Evolutionary conservation across 768 basidiomycete genomes (phyloP).

Genomic region (Mycena rebaudengoi): DNA sequence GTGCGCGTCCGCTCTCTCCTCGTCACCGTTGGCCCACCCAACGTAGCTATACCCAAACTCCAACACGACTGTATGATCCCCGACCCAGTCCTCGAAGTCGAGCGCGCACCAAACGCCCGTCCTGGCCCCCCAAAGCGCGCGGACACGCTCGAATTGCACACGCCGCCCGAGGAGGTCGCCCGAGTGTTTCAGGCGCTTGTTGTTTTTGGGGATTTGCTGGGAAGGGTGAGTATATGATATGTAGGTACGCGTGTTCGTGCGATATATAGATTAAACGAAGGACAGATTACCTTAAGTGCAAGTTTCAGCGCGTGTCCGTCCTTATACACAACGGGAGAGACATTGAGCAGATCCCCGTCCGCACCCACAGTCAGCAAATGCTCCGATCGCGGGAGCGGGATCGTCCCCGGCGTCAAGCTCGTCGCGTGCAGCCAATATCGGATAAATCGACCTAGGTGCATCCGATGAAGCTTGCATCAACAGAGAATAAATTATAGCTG

Average conservation of each 20-base stretch:
- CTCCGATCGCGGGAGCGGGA: constrained; percentile 81
- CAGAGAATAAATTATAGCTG: too few species aligned
- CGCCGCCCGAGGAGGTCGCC: constrained; percentile 68
- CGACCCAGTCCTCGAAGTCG: constrained; percentile 88
- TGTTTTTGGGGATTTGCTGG: constrained; percentile 81
- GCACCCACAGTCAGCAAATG: constrained; percentile 75
- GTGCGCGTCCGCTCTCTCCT: constrained; percentile 61
- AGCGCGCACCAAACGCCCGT: constrained; percentile 78
- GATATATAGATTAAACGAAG: neutral
- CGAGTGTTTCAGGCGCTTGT: constrained; percentile 76
- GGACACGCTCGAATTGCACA: constrained; percentile 71
- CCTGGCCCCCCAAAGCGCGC: constrained; percentile 67
- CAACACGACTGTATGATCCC: constrained; percentile 73
- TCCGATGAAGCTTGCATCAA: too few species aligned
- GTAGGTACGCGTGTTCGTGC: neutral
- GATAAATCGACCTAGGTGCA: constrained; percentile 84
- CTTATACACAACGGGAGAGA: constrained; percentile 64
- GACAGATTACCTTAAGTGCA: constrained; percentile 64
- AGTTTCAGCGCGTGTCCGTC: constrained; percentile 61
- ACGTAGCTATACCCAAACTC: constrained; percentile 81
- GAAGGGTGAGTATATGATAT: neutral
- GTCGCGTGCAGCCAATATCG: constrained; percentile 85
- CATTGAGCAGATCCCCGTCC: constrained; percentile 61
- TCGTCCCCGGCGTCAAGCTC: constrained; percentile 65
- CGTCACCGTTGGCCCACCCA: constrained; percentile 61